Evolutionary conservation across 306 rosid species (phyloP).

Genomic region (Arachis stenosperma): DNA sequence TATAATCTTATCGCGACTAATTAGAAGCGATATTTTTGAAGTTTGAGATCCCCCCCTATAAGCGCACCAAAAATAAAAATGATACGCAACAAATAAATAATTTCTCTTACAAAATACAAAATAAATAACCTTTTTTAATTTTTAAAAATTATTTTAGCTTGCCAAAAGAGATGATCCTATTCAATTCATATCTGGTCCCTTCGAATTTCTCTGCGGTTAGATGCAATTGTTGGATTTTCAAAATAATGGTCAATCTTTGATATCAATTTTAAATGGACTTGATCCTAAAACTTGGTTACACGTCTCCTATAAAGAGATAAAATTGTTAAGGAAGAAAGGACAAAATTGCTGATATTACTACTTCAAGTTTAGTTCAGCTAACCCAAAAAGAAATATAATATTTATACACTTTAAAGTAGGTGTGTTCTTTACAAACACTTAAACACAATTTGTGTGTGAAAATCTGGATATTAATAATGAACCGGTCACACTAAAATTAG

Average conservation of each 20-base stretch:
- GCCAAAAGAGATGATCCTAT: not conserved
- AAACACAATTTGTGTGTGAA: too few relatives aligned
- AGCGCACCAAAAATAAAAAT: not conserved
- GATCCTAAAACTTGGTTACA: not conserved
- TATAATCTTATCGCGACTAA: not conserved
- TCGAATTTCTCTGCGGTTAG: not conserved
- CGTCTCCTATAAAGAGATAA: not conserved
- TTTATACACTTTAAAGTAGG: too few relatives aligned
- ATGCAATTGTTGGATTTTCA: not conserved
- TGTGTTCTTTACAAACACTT: too few relatives aligned
- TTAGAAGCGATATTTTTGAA: not conserved
- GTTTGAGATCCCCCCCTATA: not conserved
- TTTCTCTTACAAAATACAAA: not conserved
- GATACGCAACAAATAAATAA: not conserved
- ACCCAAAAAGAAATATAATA: constrained; percentile 21
- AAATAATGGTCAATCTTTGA: not conserved
- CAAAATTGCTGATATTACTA: not conserved
- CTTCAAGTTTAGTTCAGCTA: constrained; percentile 21
- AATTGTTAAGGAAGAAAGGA: not conserved
- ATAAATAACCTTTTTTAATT: not conserved
- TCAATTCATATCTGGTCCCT: not conserved
- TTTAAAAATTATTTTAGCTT: not conserved
- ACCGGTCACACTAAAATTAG: too few relatives aligned
- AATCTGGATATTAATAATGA: too few relatives aligned
- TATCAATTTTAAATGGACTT: not conserved